Evolutionary conservation across 306 rosid genomes (phyloP), one percentile per base, ranked within the genome.

Genomic region (Cyclanthera cordifolia): DNA sequence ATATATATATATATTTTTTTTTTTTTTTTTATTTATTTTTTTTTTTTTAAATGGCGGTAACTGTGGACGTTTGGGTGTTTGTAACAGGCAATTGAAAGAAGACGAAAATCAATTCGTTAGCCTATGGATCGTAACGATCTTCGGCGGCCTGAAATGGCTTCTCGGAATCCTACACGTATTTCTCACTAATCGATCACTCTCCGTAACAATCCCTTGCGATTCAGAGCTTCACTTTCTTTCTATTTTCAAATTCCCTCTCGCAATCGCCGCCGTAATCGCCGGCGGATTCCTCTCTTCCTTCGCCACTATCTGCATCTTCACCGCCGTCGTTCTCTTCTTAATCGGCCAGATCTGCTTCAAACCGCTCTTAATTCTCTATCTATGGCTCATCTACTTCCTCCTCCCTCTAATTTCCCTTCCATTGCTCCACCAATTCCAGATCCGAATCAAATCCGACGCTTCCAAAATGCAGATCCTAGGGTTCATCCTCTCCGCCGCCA

Each of bases 51-150:
- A n/a, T 32, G 41, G 41, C 6, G 7, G 41, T 34, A 34, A 34
- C 41, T 34, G 3, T 7, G 43, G 2, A 15, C n/a, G 43, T 1
- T 17, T 43, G n/a, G 1, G n/a, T 3, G 4, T 59, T 2, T 60
- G 69, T 43, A 34, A 64, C 53, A 64, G 11, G 69, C 69, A 64
- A 15, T 51, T 21, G 20, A 24, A 64, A 63, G 69, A 63, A 21
- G 90, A 79, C 23, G 67, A 79, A 8, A 61, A 45, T 0, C 85
- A 81, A 45, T 41, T 87, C 2, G 65, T 81, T 53, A 89, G 90
- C 79, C 77, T 92, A 0, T 92, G 96, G 96, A 76, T 92, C 0
- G 96, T 92, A 9, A 85, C 97, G 10, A 92, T 92, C 77, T 92
- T 87, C 79, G 84, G 95, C 67, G 97, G 96, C 67, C 67, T 92